Conservation (phyloP, 2,329 filamentous ascomycete genomes). For the Fusarium papillatum region DNA sequence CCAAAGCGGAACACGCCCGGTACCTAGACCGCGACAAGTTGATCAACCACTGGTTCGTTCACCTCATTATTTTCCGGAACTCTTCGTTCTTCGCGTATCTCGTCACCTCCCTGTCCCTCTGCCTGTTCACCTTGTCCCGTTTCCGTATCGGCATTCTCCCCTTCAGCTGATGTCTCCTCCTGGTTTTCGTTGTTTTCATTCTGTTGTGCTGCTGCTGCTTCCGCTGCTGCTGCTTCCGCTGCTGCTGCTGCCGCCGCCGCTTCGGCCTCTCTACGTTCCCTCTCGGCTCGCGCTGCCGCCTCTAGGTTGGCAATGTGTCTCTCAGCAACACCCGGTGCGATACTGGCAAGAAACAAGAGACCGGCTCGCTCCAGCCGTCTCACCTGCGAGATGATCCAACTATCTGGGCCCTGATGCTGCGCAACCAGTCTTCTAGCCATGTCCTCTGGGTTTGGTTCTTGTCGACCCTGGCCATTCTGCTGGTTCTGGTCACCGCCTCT, state of each 20-base stretch:
- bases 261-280: slow-evolving; percentile 57
- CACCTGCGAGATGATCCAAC: slow-evolving; percentile 55
- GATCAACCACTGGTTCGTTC: slow-evolving; percentile 34
- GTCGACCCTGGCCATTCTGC: slow-evolving; percentile 39
- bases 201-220: slow-evolving; percentile 36
- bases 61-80: slow-evolving; percentile 20
- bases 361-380: slow-evolving; percentile 71
- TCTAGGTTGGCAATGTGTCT: slow-evolving; percentile 73
- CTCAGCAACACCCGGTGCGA: slow-evolving; percentile 76
- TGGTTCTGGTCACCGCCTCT: slow-evolving; percentile 36
- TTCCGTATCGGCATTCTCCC: slow-evolving; percentile 5
- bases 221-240: background rate
- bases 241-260: slow-evolving; percentile 51
- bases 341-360: slow-evolving; percentile 74
- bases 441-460: slow-evolving; percentile 60
- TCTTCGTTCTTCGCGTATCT: slow-evolving; percentile 18
- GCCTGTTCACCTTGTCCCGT: slow-evolving; percentile 17
- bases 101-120: slow-evolving; percentile 34
- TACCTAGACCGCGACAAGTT: slow-evolving; percentile 37
- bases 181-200: slow-evolving; percentile 35
- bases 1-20: background rate
- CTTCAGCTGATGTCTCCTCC: slow-evolving; percentile 18
- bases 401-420: slow-evolving; percentile 47
- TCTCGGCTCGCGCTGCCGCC: slow-evolving; percentile 62
- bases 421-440: slow-evolving; percentile 68